These are phyloP conservation scores for Pseudocercospora vitis DNA, from an alignment of 2,329 filamentous ascomycete genomes.

Conservation along the genomic window DNA sequence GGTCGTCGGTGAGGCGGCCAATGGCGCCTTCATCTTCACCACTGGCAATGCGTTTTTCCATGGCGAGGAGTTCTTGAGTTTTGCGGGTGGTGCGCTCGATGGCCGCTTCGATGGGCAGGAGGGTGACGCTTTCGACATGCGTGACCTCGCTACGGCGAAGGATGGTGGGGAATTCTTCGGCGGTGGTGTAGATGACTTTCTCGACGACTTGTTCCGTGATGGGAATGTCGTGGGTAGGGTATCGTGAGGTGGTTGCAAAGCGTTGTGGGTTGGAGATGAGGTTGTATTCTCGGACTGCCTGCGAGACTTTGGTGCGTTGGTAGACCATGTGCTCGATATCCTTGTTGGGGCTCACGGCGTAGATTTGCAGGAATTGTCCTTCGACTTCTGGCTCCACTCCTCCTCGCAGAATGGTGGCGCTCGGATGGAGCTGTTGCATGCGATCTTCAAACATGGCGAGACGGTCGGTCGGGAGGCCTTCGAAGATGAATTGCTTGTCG, in stretches of 20 bases:
- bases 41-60: constrained; percentile 67
- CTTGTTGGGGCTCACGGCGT: constrained; percentile 75
- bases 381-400: constrained; percentile 73
- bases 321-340: constrained; percentile 81
- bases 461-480: constrained; percentile 74
- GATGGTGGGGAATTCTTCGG: constrained; percentile 87
- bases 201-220: constrained; percentile 74
- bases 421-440: constrained; percentile 86
- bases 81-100: constrained; percentile 88
- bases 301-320: constrained; percentile 80
- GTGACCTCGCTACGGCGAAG: constrained; percentile 83
- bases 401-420: constrained; percentile 74
- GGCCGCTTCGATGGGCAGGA: constrained; percentile 80
- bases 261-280: constrained; percentile 72
- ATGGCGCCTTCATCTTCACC: constrained; percentile 64
- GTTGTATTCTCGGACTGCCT: constrained; percentile 81
- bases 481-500: constrained; percentile 91
- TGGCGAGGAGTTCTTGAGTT: constrained; percentile 74
- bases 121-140: constrained; percentile 61
- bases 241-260: constrained; percentile 75
- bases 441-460: constrained; percentile 82
- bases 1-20: constrained; percentile 69
- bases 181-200: constrained; percentile 80
- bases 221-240: constrained; percentile 62
- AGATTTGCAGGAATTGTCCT: constrained; percentile 86